These are phyloP conservation scores for Claviceps humidiphila DNA, from an alignment of 2,329 filamentous ascomycete genomes.

Conservation along the genomic window DNA sequence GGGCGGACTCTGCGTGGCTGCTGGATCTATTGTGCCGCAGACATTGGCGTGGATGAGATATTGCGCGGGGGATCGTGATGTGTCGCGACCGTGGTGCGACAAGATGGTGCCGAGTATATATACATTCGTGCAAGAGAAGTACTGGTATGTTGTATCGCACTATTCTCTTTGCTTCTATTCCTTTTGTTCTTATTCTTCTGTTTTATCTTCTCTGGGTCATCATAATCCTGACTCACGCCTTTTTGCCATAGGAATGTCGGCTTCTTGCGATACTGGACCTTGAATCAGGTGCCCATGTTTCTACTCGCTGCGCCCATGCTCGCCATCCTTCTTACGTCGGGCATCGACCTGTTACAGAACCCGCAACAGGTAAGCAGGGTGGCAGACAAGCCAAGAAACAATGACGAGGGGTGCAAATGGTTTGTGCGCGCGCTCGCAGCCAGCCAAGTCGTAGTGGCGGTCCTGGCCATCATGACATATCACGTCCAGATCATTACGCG, in stretches of 20 bases:
- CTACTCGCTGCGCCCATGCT: constrained; percentile 70
- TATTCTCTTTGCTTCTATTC: neutral
- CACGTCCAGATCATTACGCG: constrained; percentile 92
- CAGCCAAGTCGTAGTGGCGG: constrained; percentile 58
- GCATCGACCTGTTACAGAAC: constrained; percentile 24
- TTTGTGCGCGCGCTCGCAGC: constrained; percentile 49
- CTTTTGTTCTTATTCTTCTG: neutral
- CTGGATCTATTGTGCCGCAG: constrained; percentile 62
- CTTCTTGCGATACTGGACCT: constrained; percentile 80
- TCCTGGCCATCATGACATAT: constrained; percentile 63
- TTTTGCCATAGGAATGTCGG: constrained; percentile 59
- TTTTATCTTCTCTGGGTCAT: neutral
- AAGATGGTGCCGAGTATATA: constrained; percentile 74
- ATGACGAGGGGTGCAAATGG: constrained; percentile 2
- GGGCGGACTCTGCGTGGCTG: constrained; percentile 53
- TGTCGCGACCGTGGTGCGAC: constrained; percentile 59
- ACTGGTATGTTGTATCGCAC: constrained; percentile 53
- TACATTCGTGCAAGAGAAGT: constrained; percentile 73
- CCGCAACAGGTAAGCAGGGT: constrained; percentile 5
- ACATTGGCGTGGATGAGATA: constrained; percentile 59
- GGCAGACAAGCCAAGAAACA: constrained; percentile 2
- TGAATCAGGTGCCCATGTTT: constrained; percentile 78
- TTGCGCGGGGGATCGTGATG: constrained; percentile 31
- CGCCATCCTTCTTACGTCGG: constrained; percentile 46
- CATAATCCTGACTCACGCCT: neutral